Evolutionary conservation across 495 filamentous ascomycete species (phyloP).

Genomic region (Penicillium fimorum): DNA sequence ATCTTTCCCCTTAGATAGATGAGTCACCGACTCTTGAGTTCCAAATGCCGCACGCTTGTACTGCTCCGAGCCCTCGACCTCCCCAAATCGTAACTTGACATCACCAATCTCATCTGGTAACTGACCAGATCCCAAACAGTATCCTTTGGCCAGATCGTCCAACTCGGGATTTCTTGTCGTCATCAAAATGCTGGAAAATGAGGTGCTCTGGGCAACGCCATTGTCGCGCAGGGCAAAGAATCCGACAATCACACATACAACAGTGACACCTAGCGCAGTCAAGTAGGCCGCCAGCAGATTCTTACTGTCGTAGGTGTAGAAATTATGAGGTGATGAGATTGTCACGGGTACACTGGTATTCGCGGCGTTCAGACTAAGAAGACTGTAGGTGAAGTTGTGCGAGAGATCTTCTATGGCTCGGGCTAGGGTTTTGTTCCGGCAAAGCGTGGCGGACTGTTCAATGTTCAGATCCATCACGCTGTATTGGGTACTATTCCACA

Average conservation of each 20-base stretch:
- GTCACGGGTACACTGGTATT: conserved; percentile 1
- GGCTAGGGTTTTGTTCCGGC: conserved; percentile 5
- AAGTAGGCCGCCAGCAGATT: conserved; percentile 1
- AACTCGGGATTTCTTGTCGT: conserved; percentile 7
- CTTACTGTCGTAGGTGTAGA: conserved; percentile 3
- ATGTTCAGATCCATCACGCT: too few relatives aligned
- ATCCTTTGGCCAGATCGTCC: not conserved
- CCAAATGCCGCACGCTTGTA: conserved; percentile 9
- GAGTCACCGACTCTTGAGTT: conserved; percentile 1
- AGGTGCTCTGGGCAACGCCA: not conserved
- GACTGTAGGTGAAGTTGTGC: conserved; percentile 8
- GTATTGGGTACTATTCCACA: conserved; percentile 5
- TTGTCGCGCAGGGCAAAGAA: conserved; percentile 3
- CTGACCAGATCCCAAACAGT: conserved; percentile 1
- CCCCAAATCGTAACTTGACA: conserved; percentile 1
- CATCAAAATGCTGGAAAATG: conserved; percentile 5
- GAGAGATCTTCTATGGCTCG: conserved; percentile 7
- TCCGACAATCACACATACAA: conserved; percentile 1
- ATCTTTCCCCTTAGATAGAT: conserved; percentile 1
- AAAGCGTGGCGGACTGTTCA: not conserved
- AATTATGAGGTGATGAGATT: conserved; percentile 3
- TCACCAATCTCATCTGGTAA: conserved; percentile 1
- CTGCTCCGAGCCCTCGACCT: conserved; percentile 3
- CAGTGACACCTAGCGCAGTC: not conserved
- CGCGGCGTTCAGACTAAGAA: conserved; percentile 3